Percentiles rank a stretch among this genome's conserved stretches.
These are phyloP conservation scores for Colletotrichum neosansevieriae DNA, from an alignment of 2,329 filamentous ascomycete species.

Conservation along the genomic window DNA sequence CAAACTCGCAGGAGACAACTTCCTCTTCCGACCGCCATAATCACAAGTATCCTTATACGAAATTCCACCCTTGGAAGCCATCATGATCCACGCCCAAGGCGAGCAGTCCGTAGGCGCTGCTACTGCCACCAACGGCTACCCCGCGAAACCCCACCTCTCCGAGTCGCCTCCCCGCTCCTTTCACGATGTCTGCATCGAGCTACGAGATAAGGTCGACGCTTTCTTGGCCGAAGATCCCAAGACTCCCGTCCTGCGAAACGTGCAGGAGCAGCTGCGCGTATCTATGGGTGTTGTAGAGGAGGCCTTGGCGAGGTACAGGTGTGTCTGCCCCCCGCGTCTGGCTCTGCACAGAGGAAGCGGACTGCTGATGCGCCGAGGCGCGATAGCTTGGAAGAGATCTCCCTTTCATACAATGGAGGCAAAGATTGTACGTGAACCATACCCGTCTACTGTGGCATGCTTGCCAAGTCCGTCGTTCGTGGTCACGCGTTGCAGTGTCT, in stretches of 20 bases:
- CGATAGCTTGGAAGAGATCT: slow-evolving; percentile 78
- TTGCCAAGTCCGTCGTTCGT: neutral
- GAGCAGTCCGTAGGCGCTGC: slow-evolving; percentile 22
- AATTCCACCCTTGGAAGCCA: neutral
- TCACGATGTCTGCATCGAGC: slow-evolving; percentile 60
- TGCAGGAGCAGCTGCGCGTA: slow-evolving; percentile 80
- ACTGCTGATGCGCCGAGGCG: slow-evolving; percentile 22
- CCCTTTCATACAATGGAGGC: slow-evolving; percentile 95
- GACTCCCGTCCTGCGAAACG: slow-evolving; percentile 67
- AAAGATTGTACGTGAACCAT: slow-evolving; percentile 77
- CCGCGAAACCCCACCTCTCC: slow-evolving; percentile 39
- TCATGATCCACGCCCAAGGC: slow-evolving; percentile 27
- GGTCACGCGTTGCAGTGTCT: neutral
- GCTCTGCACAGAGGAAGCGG: neutral
- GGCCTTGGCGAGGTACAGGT: slow-evolving; percentile 82
- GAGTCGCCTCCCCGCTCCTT: slow-evolving; percentile 41
- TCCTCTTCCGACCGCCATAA: neutral
- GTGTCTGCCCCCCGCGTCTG: slow-evolving; percentile 47
- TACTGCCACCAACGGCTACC: slow-evolving; percentile 31
- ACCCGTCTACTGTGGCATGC: neutral
- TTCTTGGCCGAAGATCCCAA: slow-evolving; percentile 74
- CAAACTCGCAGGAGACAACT: too few relatives aligned
- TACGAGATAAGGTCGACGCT: slow-evolving; percentile 70
- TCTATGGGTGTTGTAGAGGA: slow-evolving; percentile 81
- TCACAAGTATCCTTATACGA: neutral